Evolutionary conservation across 768 basidiomycete genomes (phyloP), one percentile per base, ranked within the genome.

Genomic region (Mycena epipterygia): DNA sequence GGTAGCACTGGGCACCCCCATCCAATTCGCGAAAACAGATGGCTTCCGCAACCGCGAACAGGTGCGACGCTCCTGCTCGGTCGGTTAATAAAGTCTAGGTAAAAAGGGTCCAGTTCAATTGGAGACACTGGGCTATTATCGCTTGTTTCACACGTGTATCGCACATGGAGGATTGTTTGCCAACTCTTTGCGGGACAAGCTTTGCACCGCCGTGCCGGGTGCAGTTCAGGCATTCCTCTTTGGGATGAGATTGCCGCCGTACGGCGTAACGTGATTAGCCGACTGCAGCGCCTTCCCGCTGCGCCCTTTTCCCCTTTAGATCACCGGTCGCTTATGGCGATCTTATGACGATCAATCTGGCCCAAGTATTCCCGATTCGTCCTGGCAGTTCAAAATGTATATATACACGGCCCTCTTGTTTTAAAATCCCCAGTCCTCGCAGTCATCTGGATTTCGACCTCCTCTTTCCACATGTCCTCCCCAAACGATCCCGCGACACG

Each of bases 341-440:
- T 25, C 30, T n/a, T n/a, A n/a, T n/a, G n/a, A n/a, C n/a, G n/a
- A 27, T 23, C 27, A 53, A 35, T 21, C 27, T 44, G 14, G 56
- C 19, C 3, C 29, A 6, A 23, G 19, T n/a, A n/a, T 32, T 53
- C 27, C 37, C 21, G 51, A 42, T 63, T 46, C 30, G 53, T 44
- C 32, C 17, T 42, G 52, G n/a, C 23, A 53, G 44, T 64, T 64
- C 44, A 44, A 57, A 58, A 66, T 66, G 65, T 58, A 66, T 66
- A 49, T 66, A 66, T 58, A 66, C 65, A 29, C 27, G 48, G 48
- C 37, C 57, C 5, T 23, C 16, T 46, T 16, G 49, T 57, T 65
- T 65, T 56, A 29, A n/a, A n/a, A n/a, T n/a, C n/a, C n/a, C n/a
- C n/a, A n/a, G n/a, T n/a, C n/a, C n/a, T n/a, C n/a, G n/a, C 59